These are phyloP conservation scores for Leccinum boreale DNA, from an alignment of 768 basidiomycete species.

Conservation along the genomic window DNA sequence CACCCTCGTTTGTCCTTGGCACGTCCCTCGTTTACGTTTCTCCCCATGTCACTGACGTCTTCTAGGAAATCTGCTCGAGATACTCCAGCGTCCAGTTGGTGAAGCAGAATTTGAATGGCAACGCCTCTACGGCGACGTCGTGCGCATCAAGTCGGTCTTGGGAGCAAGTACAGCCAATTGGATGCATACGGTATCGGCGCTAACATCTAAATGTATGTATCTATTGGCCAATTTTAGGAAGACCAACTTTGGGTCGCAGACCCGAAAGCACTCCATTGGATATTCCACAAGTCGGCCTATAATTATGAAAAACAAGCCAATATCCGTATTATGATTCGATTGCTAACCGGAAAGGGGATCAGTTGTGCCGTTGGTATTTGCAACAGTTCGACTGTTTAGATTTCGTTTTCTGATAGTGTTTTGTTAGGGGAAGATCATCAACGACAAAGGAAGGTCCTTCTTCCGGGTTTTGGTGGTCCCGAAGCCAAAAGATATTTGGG, in stretches of 20 bases:
- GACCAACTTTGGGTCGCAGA: conserved; percentile 46
- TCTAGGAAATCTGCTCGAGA: conserved; percentile 28
- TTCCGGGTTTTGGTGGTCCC: conserved; percentile 51
- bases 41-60: conserved; percentile 8
- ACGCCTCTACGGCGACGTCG: conserved; percentile 25
- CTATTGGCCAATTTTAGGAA: conserved; percentile 27
- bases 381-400: neutral
- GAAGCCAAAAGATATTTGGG: conserved; percentile 49
- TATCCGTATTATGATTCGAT: conserved; percentile 10
- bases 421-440: conserved; percentile 40
- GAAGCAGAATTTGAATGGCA: conserved; percentile 31
- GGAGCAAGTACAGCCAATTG: conserved; percentile 17
- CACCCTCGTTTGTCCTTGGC: conserved; percentile 25
- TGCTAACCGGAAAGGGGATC: neutral
- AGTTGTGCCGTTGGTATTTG: neutral
- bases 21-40: neutral
- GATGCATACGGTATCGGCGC: neutral
- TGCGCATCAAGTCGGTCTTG: conserved; percentile 27
- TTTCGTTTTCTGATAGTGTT: neutral
- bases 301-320: conserved; percentile 38
- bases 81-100: conserved; percentile 27
- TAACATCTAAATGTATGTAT: neutral
- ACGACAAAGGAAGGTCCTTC: conserved; percentile 52
- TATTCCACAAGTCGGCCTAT: conserved; percentile 43
- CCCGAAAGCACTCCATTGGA: conserved; percentile 40